Evolutionary conservation across 345 rosid species (phyloP).

Genomic region (Pistacia vera): DNA sequence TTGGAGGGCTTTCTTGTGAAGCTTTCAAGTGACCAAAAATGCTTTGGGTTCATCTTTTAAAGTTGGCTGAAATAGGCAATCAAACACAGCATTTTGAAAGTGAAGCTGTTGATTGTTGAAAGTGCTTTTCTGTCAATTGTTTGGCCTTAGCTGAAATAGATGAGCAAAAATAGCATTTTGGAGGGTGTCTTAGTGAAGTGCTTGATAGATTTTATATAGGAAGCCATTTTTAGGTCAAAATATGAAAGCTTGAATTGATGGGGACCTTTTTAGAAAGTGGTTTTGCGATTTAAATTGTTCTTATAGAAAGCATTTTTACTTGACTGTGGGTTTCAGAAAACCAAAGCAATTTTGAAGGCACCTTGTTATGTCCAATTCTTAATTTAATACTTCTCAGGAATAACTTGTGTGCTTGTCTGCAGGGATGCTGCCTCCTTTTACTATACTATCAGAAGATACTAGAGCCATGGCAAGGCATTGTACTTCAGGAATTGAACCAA

Average conservation of each 20-base stretch:
- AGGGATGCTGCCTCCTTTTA: slow-evolving; percentile 85
- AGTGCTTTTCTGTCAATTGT: too few species aligned
- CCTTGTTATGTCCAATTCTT: neutral
- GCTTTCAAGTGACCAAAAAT: too few species aligned
- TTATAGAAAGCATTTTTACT: neutral
- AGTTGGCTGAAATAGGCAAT: too few species aligned
- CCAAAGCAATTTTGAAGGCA: neutral
- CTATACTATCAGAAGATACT: slow-evolving; percentile 63
- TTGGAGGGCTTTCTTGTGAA: too few species aligned
- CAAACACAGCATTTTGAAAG: too few species aligned
- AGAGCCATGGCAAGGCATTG: slow-evolving; percentile 72
- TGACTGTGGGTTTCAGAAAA: neutral
- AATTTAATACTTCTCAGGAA: neutral
- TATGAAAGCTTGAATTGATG: neutral
- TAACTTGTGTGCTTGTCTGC: slow-evolving; percentile 23
- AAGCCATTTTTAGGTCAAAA: neutral
- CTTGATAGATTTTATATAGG: too few species aligned
- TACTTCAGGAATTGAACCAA: slow-evolving; percentile 74
- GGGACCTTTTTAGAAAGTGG: neutral
- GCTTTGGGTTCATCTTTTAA: too few species aligned
- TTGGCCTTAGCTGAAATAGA: too few species aligned
- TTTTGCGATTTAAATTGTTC: too few species aligned
- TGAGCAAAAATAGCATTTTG: too few species aligned
- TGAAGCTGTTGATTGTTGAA: too few species aligned
- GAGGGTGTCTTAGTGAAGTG: too few species aligned